Base-by-base conservation (phyloP, 345 rosid species). In the Raphanus raphanistrum region DNA sequence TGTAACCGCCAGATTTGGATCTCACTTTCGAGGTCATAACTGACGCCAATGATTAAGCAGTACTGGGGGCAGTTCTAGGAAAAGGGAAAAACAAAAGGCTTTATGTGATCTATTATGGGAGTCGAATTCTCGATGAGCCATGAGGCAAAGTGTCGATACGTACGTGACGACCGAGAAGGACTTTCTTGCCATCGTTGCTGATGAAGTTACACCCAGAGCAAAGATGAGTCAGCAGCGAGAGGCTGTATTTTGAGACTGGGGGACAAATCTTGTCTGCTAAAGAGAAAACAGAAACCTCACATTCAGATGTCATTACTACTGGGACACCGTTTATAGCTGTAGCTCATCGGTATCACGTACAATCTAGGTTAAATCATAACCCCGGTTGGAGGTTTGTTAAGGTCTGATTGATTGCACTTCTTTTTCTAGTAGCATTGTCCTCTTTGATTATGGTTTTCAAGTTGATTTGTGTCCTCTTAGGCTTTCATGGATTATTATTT, bases 271-370 rank as follows among this genome's bases (percentile, higher is more conserved):
- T 93, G 78, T 64, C 89, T 58, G 85, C 86, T 50, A 83, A 85
- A 85, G 92, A 86, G 83, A 93, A 86, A 81, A 89, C 88, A 16
- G 93, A 96, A 84, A 91, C 99, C 50, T 79, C 78, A 1, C 97
- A 96, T 81, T 93, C 98, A 50, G 93, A 96, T 86, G 98, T 96
- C 75, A 96, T 93, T 63, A 91, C 99, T 57, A 98, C 99, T 5
- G 95, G 98, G 73, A 93, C 99, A 31, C 84, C 76, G 52, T 96
- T 96, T 78, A 96, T 96, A 98, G 96, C 88, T 21, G 90, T 82
- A 71, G 97, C 94, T 43, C 97, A 93, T 83, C 98, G 90, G 79
- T 93, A 93, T 84, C 89, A 89, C 64, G 68, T 96, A 66, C 98
- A 93, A 66, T 72, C 88, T 83, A 91, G 98, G 85, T 82, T 93